Conservation (phyloP, 495 filamentous ascomycete genomes). For the Aspergillus panamensis region DNA sequence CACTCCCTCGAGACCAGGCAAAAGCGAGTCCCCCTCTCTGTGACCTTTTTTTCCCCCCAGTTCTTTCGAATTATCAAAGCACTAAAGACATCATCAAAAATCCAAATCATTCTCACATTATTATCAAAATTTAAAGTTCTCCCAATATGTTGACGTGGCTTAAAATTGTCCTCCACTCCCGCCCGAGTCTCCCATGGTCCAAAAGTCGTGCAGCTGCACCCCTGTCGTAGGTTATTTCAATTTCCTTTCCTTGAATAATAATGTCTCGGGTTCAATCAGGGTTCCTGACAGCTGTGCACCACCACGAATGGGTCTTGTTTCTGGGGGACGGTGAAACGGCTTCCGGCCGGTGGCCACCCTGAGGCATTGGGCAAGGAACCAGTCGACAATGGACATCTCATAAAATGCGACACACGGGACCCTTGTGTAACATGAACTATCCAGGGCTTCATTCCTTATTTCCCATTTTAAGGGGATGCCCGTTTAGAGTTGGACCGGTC, state of each 20-base stretch:
- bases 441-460: slow-evolving; percentile 2
- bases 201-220: no score
- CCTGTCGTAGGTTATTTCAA: no score
- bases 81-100: no score
- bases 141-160: no score
- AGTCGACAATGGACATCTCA: slow-evolving; percentile 5
- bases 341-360: slow-evolving; percentile 7
- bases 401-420: not conserved
- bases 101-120: no score
- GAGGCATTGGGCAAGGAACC: not conserved
- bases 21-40: not conserved
- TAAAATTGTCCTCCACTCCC: no score
- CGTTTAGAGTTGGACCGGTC: slow-evolving; percentile 10
- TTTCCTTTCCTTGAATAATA: no score
- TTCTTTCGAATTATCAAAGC: no score
- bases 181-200: no score
- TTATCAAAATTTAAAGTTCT: no score
- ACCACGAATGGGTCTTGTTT: not conserved
- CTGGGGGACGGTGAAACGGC: not conserved
- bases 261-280: no score
- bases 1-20: not conserved
- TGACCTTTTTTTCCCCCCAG: not conserved
- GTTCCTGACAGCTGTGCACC: not conserved
- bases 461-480: not conserved
- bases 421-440: slow-evolving; percentile 8